Percentiles rank a stretch among this genome's conserved stretches.
Conservation (phyloP, 1,139 yeast genomes). For the Yamadazyma spencermartinsiae region DNA sequence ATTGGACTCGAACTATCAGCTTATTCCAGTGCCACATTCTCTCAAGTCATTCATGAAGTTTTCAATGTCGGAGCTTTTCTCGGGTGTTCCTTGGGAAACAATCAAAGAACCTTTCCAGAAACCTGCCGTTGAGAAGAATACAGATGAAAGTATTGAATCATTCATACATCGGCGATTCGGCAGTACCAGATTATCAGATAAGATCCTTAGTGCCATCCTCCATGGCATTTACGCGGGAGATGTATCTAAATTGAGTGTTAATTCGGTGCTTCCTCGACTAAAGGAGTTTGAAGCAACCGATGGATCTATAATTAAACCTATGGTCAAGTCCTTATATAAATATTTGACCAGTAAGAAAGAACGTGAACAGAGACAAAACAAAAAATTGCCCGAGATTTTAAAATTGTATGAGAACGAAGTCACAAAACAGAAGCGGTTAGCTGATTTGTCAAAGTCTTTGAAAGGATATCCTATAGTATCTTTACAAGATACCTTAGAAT, state of each 20-base stretch:
- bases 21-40: conserved; percentile 58
- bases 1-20: conserved; percentile 34
- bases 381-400: conserved; percentile 19
- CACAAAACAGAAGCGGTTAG: conserved; percentile 40
- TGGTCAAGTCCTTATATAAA: conserved; percentile 18
- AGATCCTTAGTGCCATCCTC: conserved; percentile 75
- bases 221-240: conserved; percentile 96
- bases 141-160: conserved; percentile 72
- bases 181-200: conserved; percentile 50
- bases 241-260: conserved; percentile 61
- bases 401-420: conserved; percentile 31
- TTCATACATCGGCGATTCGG: conserved; percentile 76
- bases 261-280: conserved; percentile 54
- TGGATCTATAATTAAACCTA: conserved; percentile 55
- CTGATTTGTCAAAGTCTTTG: conserved; percentile 32
- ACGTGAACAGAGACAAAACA: neutral
- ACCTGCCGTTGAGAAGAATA: conserved; percentile 11
- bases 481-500: conserved; percentile 53
- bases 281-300: conserved; percentile 56
- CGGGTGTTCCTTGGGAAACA: conserved; percentile 18
- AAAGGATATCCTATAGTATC: conserved; percentile 54
- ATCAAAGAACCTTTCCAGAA: conserved; percentile 45
- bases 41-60: conserved; percentile 40
- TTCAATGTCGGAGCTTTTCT: conserved; percentile 39
- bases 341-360: conserved; percentile 11